These are phyloP conservation scores for Ormosia emarginata DNA, from an alignment of 306 rosid genomes.

Conservation along the genomic window DNA sequence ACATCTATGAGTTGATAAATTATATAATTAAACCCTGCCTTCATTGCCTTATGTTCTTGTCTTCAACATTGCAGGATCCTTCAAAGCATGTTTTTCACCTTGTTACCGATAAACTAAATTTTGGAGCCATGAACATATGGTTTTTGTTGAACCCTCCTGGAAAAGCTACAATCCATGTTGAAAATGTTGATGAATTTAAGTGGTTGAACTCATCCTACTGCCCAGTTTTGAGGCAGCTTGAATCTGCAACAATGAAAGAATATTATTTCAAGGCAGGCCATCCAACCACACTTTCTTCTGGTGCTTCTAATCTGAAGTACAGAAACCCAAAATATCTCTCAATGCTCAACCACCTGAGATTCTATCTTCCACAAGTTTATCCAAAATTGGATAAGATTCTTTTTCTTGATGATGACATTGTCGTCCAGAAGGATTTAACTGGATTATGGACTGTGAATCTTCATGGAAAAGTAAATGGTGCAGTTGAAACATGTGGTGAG, in stretches of 20 bases:
- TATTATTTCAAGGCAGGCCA: conserved; percentile 93
- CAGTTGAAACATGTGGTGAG: conserved; percentile 94
- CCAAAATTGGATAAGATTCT: conserved; percentile 88
- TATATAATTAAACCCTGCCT: neutral
- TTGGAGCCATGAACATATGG: conserved; percentile 99
- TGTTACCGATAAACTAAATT: conserved; percentile 88
- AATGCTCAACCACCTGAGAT: conserved; percentile 93
- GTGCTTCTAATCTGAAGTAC: conserved; percentile 93
- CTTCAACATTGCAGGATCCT: conserved; percentile 70
- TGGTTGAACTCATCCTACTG: conserved; percentile 95
- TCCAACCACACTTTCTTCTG: conserved; percentile 49
- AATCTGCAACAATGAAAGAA: conserved; percentile 89
- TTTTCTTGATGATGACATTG: conserved; percentile 96
- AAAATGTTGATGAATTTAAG: conserved; percentile 91
- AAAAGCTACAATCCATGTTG: conserved; percentile 83
- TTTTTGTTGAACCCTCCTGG: conserved; percentile 94
- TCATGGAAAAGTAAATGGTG: conserved; percentile 88
- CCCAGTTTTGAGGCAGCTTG: conserved; percentile 90
- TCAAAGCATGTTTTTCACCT: conserved; percentile 95
- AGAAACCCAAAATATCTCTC: conserved; percentile 96
- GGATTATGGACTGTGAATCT: conserved; percentile 85
- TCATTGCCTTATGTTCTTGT: conserved; percentile 26
- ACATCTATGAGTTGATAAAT: neutral
- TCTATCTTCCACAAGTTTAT: conserved; percentile 95
- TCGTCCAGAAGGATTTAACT: conserved; percentile 95